Base-by-base conservation (phyloP, 768 basidiomycete genomes). In the Lactarius deliciosus region DNA sequence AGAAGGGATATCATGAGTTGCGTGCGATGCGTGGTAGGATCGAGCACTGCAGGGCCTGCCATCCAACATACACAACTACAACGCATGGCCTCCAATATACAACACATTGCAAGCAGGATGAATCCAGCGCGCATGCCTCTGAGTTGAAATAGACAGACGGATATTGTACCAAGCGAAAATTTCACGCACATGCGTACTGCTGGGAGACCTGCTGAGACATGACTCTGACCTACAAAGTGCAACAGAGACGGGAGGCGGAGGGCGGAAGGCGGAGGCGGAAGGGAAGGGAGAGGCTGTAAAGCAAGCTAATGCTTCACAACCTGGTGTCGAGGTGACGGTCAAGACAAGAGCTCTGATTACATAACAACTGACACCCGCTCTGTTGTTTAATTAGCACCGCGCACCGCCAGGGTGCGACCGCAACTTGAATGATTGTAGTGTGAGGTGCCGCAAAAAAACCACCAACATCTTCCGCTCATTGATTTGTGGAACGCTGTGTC, bases 261-360 rank as follows among this genome's bases (percentile, higher is more conserved):
- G 61, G 69, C 61, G 70, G 65, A 69, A 73, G 72, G 20, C 62
- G 47, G 34, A 22, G 57, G 56, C 60, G 36, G 36, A 38, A 13
- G 38, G 16, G 65, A 64, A 62, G 63, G 69, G 63, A 69, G 67
- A 71, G 74, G 73, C 75, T 78, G 69, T 79, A 84, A 91, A 89
- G 88, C 89, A 91, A 91, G 78, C 78, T 87, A 90, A 91, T 91
- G 89, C 89, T 86, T 91, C 89, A 80, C 73, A 53, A 55, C 18
- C 50, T 53, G 38, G 59, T 22, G 10, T 28, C 25, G 25, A 28
- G 56, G 32, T 43, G 47, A 55, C 36, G 10, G 28, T 43, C 45
- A 16, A 40, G 56, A 57, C 34, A 47, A 59, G 32, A 63, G 32
- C n/a, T 25, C 3, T 45, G 50, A 56, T 56, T 56, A 53, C 50